A percentile compares a stretch with the other conserved stretches of the same genome.
phyloP scores from a whole-genome alignment of 306 rosid species.

The Malus orientalis region DNA sequence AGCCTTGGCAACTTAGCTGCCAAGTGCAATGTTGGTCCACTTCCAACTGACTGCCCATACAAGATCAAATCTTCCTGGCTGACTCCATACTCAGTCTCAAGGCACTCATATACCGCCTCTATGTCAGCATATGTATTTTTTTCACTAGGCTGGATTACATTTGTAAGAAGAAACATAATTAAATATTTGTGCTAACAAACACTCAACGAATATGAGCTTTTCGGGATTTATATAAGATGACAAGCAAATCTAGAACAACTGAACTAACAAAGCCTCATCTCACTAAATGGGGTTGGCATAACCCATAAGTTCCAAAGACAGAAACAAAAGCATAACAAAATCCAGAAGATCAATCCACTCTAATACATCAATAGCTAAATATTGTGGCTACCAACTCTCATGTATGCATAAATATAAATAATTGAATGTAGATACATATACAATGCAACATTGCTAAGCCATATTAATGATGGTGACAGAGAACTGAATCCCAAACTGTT shows the following conservation, averaged over 20 bases:
- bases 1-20: slow-evolving; percentile 90
- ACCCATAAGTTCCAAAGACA: not conserved
- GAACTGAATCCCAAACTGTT: not conserved
- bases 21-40: slow-evolving; percentile 95
- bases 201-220: not conserved
- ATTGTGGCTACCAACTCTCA: not conserved
- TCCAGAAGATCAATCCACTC: slow-evolving; percentile 7
- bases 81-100: slow-evolving; percentile 81
- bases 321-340: not conserved
- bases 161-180: not conserved
- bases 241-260: not conserved
- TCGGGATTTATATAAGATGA: not conserved
- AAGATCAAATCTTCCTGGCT: slow-evolving; percentile 92
- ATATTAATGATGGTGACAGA: not conserved
- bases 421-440: not conserved
- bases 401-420: not conserved
- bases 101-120: slow-evolving; percentile 93
- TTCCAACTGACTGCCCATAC: slow-evolving; percentile 97
- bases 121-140: slow-evolving; percentile 89
- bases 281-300: too few relatives aligned
- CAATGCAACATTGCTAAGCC: not conserved
- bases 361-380: not conserved
- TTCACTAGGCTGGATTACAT: slow-evolving; percentile 82
- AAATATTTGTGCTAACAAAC: not conserved
- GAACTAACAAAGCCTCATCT: not conserved